Conservation (phyloP, 2,329 filamentous ascomycete genomes). For the Sclerotinia subarctica region DNA sequence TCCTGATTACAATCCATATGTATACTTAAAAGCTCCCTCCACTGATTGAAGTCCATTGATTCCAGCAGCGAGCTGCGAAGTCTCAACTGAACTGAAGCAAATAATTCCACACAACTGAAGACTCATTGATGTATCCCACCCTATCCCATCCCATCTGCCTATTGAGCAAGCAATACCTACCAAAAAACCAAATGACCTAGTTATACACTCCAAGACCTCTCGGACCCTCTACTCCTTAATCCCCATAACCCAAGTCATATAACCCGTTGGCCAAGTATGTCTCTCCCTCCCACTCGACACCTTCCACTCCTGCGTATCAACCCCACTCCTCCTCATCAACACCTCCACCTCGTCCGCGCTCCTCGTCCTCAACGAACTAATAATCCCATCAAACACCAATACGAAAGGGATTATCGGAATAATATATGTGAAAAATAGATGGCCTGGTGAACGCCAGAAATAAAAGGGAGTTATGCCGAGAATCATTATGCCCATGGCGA, state of each 20-base stretch:
- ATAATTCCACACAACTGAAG: not conserved
- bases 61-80: no score
- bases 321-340: slow-evolving; percentile 54
- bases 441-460: slow-evolving; percentile 40
- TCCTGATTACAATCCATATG: not conserved
- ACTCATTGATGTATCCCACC: not conserved
- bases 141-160: not conserved
- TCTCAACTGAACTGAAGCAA: not conserved
- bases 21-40: not conserved
- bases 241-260: slow-evolving; percentile 47
- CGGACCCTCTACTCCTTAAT: slow-evolving; percentile 33
- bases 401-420: slow-evolving; percentile 66
- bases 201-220: not conserved
- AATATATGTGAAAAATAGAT: slow-evolving; percentile 62
- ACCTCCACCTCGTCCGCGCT: slow-evolving; percentile 62
- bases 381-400: slow-evolving; percentile 64
- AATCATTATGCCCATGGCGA: slow-evolving; percentile 52
- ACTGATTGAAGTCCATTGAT: not conserved
- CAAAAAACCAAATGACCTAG: not conserved
- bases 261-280: slow-evolving; percentile 49
- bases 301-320: slow-evolving; percentile 43
- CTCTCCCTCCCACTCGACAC: slow-evolving; percentile 42
- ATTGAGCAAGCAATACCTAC: not conserved
- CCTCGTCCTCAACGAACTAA: slow-evolving; percentile 65
- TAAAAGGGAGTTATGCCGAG: slow-evolving; percentile 52